phyloP scores from a whole-genome alignment of 2,329 filamentous ascomycete species.

The Penicillium paneum region DNA sequence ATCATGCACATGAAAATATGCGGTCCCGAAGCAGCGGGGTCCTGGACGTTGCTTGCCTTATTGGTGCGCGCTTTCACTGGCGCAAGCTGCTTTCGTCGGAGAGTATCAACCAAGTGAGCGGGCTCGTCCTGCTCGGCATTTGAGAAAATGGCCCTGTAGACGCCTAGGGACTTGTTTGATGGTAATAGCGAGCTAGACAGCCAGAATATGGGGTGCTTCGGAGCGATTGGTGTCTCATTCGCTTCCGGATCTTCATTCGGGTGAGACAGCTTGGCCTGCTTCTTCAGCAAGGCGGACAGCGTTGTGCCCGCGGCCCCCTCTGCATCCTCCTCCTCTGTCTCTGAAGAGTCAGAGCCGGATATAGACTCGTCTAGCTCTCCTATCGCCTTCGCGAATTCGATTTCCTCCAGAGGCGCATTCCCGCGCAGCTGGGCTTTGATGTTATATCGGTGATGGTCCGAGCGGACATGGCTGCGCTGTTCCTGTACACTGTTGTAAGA shows the following conservation, averaged over 20 bases:
- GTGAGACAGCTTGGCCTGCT: conserved; percentile 69
- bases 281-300: conserved; percentile 73
- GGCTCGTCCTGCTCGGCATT: conserved; percentile 65
- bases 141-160: conserved; percentile 81
- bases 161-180: conserved; percentile 73
- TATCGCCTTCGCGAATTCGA: conserved; percentile 81
- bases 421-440: conserved; percentile 85
- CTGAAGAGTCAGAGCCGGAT: conserved; percentile 68
- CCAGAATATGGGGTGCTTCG: conserved; percentile 78
- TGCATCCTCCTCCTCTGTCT: conserved; percentile 63
- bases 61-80: conserved; percentile 50
- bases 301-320: conserved; percentile 48
- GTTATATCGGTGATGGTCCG: conserved; percentile 92
- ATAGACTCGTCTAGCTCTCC: conserved; percentile 90
- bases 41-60: conserved; percentile 33
- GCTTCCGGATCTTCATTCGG: conserved; percentile 46
- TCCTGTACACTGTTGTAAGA: conserved; percentile 71
- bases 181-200: conserved; percentile 74
- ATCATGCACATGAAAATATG: conserved; percentile 99
- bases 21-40: conserved; percentile 58
- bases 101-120: conserved; percentile 61
- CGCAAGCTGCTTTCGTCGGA: conserved; percentile 73
- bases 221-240: conserved; percentile 50
- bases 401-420: conserved; percentile 67
- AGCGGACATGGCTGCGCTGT: conserved; percentile 80